Evolutionary conservation across 352 stramenopile genomes (phyloP).

Genomic region (Globisporangium barbulae): DNA sequence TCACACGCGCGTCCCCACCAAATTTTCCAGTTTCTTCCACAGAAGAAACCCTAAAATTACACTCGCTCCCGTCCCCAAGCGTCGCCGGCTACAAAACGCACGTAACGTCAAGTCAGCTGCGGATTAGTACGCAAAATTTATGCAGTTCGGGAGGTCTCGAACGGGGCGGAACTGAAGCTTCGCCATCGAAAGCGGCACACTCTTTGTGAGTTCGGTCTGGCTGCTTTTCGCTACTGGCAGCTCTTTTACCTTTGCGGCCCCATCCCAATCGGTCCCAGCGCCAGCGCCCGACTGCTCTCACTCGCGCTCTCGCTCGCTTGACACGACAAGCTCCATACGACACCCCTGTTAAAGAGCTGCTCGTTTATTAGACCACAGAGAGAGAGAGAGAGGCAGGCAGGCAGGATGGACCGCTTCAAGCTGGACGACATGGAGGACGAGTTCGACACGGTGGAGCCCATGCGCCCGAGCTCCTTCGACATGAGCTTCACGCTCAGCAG

Average conservation of each 20-base stretch:
- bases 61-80: no score
- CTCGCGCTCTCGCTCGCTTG: conserved; percentile 8
- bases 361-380: neutral
- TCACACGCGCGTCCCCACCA: neutral
- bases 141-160: neutral
- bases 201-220: neutral
- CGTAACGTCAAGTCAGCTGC: neutral
- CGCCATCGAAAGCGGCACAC: neutral
- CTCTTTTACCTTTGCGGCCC: neutral
- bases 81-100: no score
- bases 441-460: conserved; percentile 80
- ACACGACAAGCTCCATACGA: neutral
- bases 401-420: conserved; percentile 79
- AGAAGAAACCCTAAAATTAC: neutral
- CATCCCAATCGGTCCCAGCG: neutral
- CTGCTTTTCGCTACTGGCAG: neutral
- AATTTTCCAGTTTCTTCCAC: conserved; percentile 4
- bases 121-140: neutral
- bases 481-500: conserved; percentile 80
- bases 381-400: neutral
- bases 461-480: conserved; percentile 87
- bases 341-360: neutral
- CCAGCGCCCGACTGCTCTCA: neutral
- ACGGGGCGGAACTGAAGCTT: neutral
- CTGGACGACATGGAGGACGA: conserved; percentile 76